Evolutionary conservation across 2,329 filamentous ascomycete genomes (phyloP), one percentile per base, ranked within the genome.

Genomic region (Colletotrichum scovillei): DNA sequence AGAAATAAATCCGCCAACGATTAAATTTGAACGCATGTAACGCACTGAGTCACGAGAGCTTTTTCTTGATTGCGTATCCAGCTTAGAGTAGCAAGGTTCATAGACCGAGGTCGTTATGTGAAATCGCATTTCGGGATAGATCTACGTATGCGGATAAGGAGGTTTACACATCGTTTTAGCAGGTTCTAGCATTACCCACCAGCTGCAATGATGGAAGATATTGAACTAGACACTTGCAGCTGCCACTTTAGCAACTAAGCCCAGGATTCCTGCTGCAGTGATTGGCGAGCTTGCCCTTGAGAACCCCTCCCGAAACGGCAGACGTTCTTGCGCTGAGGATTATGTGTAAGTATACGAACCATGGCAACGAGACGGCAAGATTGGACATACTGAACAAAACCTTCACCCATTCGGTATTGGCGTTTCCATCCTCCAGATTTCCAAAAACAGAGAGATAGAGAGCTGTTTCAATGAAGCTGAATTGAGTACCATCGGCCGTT

Each of bases 391-490:
- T 63, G 24, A 78, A 76, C 9, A 78, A 66, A 19, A 74, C 68
- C 16, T 52, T 73, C 19, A 78, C 74, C 75, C 75, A 77, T 53
- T 73, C 65, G 4, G 72, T 70, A 19, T 68, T 69, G 16, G 77
- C 77, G 26, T 76, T 70, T 14, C 76, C 77, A 1, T 75, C 67
- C 14, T 69, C 69, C 42, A 63, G 52, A 38, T 75, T 73, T 30
- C 76, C 76, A 57, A 78, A 78, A 4, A 77, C 68, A 58, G 73
- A 72, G n/a, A 76, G 74, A 60, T 76, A 75, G 16, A 78, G 72
- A 26, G 75, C 75, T 46, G 74, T 76, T 57, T 78, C 77, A 28
- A 77, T 72, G 32, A 76, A 38, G 63, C 76, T 78, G 73, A 75
- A 75, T 24, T 74, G 67, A 16, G 56, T 46, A 30, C 72, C 74